Conservation (phyloP, 1,284 basidiomycete genomes). For the Cryptococcus sp. region DNA sequence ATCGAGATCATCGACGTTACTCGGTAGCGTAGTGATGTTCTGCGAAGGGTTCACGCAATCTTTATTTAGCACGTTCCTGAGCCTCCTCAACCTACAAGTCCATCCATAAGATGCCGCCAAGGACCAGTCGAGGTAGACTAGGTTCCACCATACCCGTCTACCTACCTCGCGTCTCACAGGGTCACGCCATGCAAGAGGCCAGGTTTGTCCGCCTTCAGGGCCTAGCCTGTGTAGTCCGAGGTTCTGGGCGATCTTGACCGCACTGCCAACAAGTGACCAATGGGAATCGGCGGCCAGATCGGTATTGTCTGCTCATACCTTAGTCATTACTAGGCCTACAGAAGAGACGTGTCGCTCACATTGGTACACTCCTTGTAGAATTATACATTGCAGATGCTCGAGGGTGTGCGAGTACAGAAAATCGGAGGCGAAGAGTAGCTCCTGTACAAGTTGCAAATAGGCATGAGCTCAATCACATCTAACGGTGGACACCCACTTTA, state of each 20-base stretch:
- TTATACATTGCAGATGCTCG: slow-evolving; percentile 16
- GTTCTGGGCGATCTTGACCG: slow-evolving; percentile 32
- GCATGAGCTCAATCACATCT: not conserved
- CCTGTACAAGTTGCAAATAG: not conserved
- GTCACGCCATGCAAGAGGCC: slow-evolving; percentile 19
- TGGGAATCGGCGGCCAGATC: slow-evolving; percentile 15
- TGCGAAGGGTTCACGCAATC: slow-evolving; percentile 27
- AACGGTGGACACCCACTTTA: slow-evolving; percentile 1
- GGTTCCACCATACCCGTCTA: slow-evolving; percentile 28
- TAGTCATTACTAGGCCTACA: not conserved
- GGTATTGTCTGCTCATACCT: slow-evolving; percentile 7
- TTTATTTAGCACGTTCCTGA: not conserved
- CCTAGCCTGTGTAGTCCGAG: slow-evolving; percentile 30
- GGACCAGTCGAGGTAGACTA: slow-evolving; percentile 29
- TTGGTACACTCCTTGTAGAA: slow-evolving; percentile 16
- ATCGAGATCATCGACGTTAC: slow-evolving; percentile 24
- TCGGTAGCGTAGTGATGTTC: slow-evolving; percentile 24
- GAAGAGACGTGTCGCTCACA: slow-evolving; percentile 6
- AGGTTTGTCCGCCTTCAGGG: slow-evolving; percentile 16
- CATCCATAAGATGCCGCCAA: slow-evolving; percentile 15
- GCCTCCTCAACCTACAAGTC: slow-evolving; percentile 2
- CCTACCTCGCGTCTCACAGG: slow-evolving; percentile 24
- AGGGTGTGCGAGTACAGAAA: slow-evolving; percentile 12
- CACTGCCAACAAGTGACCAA: slow-evolving; percentile 16
- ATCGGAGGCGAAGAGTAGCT: slow-evolving; percentile 15